Evolutionary conservation across 2,329 filamentous ascomycete genomes (phyloP), one percentile per base, ranked within the genome.

Genomic region (Colletotrichum kahawae): DNA sequence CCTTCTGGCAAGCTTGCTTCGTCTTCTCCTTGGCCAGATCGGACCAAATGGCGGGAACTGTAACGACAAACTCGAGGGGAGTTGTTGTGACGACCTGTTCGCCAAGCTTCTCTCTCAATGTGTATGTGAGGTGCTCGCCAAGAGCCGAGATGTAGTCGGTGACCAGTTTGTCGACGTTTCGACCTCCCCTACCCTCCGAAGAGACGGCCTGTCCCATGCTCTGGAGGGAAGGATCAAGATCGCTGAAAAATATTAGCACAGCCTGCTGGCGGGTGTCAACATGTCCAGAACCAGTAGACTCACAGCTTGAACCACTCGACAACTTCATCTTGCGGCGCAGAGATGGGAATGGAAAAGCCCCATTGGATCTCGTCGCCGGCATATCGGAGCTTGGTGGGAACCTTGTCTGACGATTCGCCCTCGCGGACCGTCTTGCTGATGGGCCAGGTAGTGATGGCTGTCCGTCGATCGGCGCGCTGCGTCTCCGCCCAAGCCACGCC

Each of bases 1-100:
- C 83, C 18, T 82, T 83, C 48, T 85, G 82, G 56, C 85, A 87
- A 18, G 88, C 88, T 65, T 84, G 82, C 60, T 83, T 82, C 1
- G 89, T 91, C 43, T 85, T 85, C 56, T 89, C 84, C 67, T 89
- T 91, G 34, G 90, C 89, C 7, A 83, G 83, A 59, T 90, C 89
- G 48, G 87, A 89, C 90, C 90, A 92, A 9, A 92, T 89, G 7
- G 90, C 90, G 1, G 90, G 90, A 1, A 92, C 89, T 0, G 90
- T 91, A 24, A 92, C 82, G 59, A 91, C 85, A 71, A 90, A 90
- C 69, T 91, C 86, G 76, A 90, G 84, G 0, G 86, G 84, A 0
- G 83, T 89, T 21, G 82, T 85, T 5, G 82, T 81, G 7, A 90
- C 81, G 24, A 88, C 83, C 3, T 82, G 82, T 1, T 81, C 79